These are phyloP conservation scores for Metschnikowia borealis DNA, from an alignment of 805 yeast genomes.

Conservation along the genomic window DNA sequence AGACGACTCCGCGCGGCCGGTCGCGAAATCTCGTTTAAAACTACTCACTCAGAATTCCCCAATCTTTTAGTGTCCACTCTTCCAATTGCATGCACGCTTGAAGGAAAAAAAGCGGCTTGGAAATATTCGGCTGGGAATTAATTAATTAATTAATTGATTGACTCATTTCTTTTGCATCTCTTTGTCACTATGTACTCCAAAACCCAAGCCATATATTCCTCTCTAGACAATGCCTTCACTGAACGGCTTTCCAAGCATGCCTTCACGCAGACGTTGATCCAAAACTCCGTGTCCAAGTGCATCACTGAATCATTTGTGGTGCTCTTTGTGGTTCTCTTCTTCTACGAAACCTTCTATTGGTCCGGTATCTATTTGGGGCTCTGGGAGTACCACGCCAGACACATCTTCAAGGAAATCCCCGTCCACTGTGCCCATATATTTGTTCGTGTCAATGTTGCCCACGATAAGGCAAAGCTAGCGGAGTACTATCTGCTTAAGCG, in stretches of 20 bases:
- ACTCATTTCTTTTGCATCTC: neutral
- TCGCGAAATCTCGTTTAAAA: neutral
- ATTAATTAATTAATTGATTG: neutral
- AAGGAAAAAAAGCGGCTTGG: neutral
- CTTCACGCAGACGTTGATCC: constrained; percentile 15
- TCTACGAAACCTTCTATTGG: constrained; percentile 42
- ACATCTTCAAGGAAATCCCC: constrained; percentile 66
- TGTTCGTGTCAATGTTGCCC: constrained; percentile 44
- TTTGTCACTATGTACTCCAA: neutral
- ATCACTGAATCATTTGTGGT: constrained; percentile 16
- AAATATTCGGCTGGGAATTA: neutral
- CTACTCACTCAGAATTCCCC: neutral
- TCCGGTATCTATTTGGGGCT: constrained; percentile 38
- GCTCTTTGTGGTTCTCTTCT: constrained; percentile 15
- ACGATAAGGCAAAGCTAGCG: constrained; percentile 18
- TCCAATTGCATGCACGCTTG: neutral
- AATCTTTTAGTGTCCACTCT: neutral
- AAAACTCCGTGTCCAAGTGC: constrained; percentile 14
- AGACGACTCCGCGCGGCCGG: neutral
- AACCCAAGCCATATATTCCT: neutral
- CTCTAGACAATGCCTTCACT: constrained; percentile 12
- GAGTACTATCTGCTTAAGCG: constrained; percentile 28
- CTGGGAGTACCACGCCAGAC: constrained; percentile 54
- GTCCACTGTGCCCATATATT: constrained; percentile 76
- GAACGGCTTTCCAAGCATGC: constrained; percentile 6